A percentile compares a stretch with the other conserved stretches of the same genome.
Conservation (phyloP, 306 rosid genomes). For the Lotus japonicus region DNA sequence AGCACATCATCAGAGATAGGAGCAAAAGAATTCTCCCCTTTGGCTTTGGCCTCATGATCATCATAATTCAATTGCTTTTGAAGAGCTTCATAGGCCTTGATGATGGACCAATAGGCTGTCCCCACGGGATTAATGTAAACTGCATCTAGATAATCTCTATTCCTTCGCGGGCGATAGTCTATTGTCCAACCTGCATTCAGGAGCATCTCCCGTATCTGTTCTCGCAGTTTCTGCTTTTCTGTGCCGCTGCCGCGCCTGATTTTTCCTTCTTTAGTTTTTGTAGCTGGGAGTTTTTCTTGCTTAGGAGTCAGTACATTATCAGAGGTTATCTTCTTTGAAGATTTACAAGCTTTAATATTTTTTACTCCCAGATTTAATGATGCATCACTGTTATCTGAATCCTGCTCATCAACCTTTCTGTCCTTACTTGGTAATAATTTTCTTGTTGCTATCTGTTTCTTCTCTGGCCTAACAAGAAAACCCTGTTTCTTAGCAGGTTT, state of each 20-base stretch:
- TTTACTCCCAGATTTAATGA: conserved; percentile 56
- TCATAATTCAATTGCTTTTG: conserved; percentile 78
- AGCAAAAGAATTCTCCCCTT: conserved; percentile 47
- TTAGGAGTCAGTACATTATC: conserved; percentile 56
- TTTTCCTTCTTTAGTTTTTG: conserved; percentile 61
- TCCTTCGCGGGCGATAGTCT: conserved; percentile 92
- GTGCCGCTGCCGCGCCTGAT: conserved; percentile 87
- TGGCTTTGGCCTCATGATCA: conserved; percentile 41
- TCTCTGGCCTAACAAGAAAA: conserved; percentile 42
- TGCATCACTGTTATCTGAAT: conserved; percentile 61
- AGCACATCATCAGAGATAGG: conserved; percentile 81
- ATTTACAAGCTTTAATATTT: conserved; percentile 35
- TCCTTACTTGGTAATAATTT: conserved; percentile 50
- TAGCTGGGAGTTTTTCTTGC: conserved; percentile 44
- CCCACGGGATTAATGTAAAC: conserved; percentile 84
- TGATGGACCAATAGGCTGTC: conserved; percentile 97
- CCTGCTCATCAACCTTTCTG: conserved; percentile 43
- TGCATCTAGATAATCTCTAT: conserved; percentile 95
- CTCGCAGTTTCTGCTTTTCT: conserved; percentile 91
- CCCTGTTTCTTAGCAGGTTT: conserved; percentile 38
- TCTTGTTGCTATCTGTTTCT: conserved; percentile 31
- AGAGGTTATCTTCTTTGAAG: conserved; percentile 37
- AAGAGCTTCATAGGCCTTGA: conserved; percentile 93
- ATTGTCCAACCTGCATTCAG: conserved; percentile 82
- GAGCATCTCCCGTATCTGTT: conserved; percentile 82